Percentiles rank a stretch among this genome's conserved stretches.
phyloP scores from a whole-genome alignment of 2,329 filamentous ascomycete genomes.

The Botryosphaeria dothidea region DNA sequence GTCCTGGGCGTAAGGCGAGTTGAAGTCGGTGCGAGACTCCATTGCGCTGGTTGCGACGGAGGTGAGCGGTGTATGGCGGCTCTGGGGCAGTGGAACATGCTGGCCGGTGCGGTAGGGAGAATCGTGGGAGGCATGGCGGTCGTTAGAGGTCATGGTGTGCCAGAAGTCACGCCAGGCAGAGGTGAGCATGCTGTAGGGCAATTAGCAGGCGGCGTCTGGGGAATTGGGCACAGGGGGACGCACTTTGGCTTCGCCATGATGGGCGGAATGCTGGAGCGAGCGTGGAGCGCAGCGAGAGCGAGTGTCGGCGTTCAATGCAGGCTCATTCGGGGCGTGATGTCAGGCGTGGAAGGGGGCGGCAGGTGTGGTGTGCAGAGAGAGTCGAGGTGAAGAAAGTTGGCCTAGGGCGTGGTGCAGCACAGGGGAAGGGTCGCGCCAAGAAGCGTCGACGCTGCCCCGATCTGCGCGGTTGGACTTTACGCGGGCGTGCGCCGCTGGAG shows the following conservation, averaged over 20 bases:
- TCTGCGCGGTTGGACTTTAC: slow-evolving; percentile 5
- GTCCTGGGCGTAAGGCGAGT: slow-evolving; percentile 77
- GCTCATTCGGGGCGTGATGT: neutral
- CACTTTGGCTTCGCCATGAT: slow-evolving; percentile 13
- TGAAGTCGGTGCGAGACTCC: slow-evolving; percentile 84
- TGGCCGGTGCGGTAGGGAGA: slow-evolving; percentile 89
- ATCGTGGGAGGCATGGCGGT: slow-evolving; percentile 88
- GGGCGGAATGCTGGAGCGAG: slow-evolving; percentile 1
- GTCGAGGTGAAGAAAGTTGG: slow-evolving; percentile 18
- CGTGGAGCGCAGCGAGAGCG: neutral
- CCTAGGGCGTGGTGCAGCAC: slow-evolving; percentile 17
- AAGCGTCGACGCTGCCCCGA: slow-evolving; percentile 18
- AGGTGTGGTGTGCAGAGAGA: neutral
- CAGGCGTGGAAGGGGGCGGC: neutral
- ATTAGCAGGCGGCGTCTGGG: slow-evolving; percentile 1
- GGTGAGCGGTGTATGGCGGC: slow-evolving; percentile 77
- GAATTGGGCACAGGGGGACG: slow-evolving; percentile 15
- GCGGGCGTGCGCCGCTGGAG: slow-evolving; percentile 2
- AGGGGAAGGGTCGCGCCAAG: slow-evolving; percentile 20
- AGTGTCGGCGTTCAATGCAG: slow-evolving; percentile 12
- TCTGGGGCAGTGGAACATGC: slow-evolving; percentile 84
- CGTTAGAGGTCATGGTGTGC: slow-evolving; percentile 76
- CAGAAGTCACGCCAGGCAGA: slow-evolving; percentile 83
- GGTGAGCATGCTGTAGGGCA: slow-evolving; percentile 24
- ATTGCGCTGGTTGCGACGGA: slow-evolving; percentile 82